phyloP scores from a whole-genome alignment of 2,329 filamentous ascomycete genomes.

The Tolypocladium cylindrosporum region DNA sequence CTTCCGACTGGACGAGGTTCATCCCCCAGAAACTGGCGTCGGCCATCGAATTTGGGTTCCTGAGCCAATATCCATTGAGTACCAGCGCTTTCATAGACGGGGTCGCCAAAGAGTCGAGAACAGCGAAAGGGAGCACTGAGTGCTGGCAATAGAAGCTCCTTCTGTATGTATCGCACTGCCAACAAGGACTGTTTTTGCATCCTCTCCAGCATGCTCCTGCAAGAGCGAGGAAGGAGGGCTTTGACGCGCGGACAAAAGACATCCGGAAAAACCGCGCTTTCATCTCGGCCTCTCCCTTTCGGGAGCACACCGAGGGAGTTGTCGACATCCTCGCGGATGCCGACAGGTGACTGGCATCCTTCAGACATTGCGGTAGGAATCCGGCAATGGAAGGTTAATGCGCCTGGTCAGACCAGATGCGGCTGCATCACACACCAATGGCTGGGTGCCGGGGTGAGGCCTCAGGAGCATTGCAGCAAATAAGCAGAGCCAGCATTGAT shows the following conservation, averaged over 20 bases:
- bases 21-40: not conserved
- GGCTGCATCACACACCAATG: slow-evolving; percentile 32
- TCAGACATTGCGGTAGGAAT: slow-evolving; percentile 26
- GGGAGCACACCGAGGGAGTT: slow-evolving; percentile 33
- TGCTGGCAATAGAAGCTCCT: slow-evolving; percentile 32
- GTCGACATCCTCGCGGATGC: slow-evolving; percentile 16
- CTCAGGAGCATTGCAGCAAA: slow-evolving; percentile 23
- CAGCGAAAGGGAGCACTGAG: not conserved
- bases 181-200: slow-evolving; percentile 94
- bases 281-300: slow-evolving; percentile 38
- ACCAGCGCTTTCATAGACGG: not conserved
- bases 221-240: slow-evolving; percentile 48
- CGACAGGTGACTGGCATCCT: slow-evolving; percentile 38
- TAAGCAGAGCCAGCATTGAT: slow-evolving; percentile 7
- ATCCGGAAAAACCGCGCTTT: slow-evolving; percentile 84
- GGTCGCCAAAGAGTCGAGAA: not conserved
- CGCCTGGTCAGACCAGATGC: slow-evolving; percentile 44
- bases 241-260: slow-evolving; percentile 78
- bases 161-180: slow-evolving; percentile 76
- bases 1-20: slow-evolving; percentile 5
- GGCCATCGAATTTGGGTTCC: not conserved
- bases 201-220: slow-evolving; percentile 46
- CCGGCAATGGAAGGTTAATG: slow-evolving; percentile 42
- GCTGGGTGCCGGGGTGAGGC: slow-evolving; percentile 30
- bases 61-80: not conserved